Conservation (phyloP, 164 flowering plant species). For the Vitis rotundifolia region DNA sequence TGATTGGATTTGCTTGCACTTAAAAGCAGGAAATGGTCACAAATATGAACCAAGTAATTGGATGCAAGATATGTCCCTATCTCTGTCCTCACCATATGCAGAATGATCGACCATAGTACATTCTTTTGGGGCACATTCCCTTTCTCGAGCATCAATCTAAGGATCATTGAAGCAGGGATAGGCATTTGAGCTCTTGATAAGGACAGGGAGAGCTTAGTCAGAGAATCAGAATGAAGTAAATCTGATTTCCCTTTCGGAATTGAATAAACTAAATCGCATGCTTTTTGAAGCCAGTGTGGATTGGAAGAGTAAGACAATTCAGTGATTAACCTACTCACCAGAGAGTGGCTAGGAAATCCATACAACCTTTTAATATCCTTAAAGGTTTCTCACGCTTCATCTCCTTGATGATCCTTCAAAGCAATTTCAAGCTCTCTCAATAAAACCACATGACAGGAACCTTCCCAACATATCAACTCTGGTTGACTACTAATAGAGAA, state of each 20-base stretch:
- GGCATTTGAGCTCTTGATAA: constrained; percentile 77
- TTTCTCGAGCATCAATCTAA: constrained; percentile 57
- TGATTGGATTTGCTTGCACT: constrained; percentile 15
- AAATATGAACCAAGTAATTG: constrained; percentile 68
- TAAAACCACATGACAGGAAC: constrained; percentile 39
- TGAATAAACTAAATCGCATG: constrained; percentile 47
- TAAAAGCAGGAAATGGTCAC: constrained; percentile 32
- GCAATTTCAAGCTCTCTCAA: constrained; percentile 57
- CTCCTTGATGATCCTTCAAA: constrained; percentile 41
- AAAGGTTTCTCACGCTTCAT: constrained; percentile 69
- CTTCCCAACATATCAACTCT: constrained; percentile 28
- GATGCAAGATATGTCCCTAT: constrained; percentile 64
- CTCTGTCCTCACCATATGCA: constrained; percentile 78
- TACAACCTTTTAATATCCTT: constrained; percentile 47
- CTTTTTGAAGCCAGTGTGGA: constrained; percentile 50
- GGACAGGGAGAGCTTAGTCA: constrained; percentile 53
- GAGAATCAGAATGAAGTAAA: constrained; percentile 39
- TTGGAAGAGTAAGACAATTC: constrained; percentile 59
- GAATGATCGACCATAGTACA: constrained; percentile 40
- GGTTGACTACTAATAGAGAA: constrained; percentile 22
- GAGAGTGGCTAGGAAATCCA: constrained; percentile 50
- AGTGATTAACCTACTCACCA: constrained; percentile 43
- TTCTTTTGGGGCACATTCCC: constrained; percentile 33
- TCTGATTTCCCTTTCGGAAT: constrained; percentile 40
- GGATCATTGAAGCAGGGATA: constrained; percentile 50